Evolutionary conservation across 805 yeast species (phyloP).

Genomic region (Myxozyma lipomycoides): DNA sequence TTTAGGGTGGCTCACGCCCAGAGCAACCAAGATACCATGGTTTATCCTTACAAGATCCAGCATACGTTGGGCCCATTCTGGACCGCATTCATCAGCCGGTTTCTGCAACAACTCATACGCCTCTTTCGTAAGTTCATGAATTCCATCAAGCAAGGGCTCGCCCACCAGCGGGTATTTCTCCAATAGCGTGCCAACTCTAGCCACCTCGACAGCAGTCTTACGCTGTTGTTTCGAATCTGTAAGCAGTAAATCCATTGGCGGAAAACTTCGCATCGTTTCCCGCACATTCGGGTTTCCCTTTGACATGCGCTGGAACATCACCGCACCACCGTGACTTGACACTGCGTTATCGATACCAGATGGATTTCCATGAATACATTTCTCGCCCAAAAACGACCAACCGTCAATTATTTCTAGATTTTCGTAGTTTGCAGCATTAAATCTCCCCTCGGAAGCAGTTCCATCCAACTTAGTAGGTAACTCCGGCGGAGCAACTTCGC

Average conservation of each 20-base stretch:
- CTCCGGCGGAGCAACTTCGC: constrained; percentile 15
- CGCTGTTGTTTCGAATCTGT: constrained; percentile 87
- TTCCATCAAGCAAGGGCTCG: constrained; percentile 62
- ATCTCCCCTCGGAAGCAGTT: constrained; percentile 33
- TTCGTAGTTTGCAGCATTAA: constrained; percentile 23
- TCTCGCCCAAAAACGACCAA: constrained; percentile 92
- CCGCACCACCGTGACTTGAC: constrained; percentile 95
- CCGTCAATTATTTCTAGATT: constrained; percentile 64
- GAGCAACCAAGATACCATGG: constrained; percentile 78
- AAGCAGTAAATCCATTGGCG: constrained; percentile 66
- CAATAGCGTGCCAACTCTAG: constrained; percentile 59
- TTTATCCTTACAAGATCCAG: constrained; percentile 69
- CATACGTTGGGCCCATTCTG: constrained; percentile 36
- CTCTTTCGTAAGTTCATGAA: constrained; percentile 67
- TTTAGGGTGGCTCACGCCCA: constrained; percentile 93
- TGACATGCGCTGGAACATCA: constrained; percentile 64
- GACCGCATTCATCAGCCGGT: constrained; percentile 37
- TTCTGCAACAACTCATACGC: constrained; percentile 59
- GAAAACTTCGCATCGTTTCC: constrained; percentile 46
- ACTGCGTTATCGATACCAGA: constrained; percentile 96
- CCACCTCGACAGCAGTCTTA: constrained; percentile 78
- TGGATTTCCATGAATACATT: constrained; percentile 94
- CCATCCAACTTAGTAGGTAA: neutral
- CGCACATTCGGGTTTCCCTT: constrained; percentile 18
- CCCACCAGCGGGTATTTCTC: constrained; percentile 53